These are phyloP conservation scores for Crithidia brevicula DNA, from an alignment of 208 protist genomes.

Conservation along the genomic window DNA sequence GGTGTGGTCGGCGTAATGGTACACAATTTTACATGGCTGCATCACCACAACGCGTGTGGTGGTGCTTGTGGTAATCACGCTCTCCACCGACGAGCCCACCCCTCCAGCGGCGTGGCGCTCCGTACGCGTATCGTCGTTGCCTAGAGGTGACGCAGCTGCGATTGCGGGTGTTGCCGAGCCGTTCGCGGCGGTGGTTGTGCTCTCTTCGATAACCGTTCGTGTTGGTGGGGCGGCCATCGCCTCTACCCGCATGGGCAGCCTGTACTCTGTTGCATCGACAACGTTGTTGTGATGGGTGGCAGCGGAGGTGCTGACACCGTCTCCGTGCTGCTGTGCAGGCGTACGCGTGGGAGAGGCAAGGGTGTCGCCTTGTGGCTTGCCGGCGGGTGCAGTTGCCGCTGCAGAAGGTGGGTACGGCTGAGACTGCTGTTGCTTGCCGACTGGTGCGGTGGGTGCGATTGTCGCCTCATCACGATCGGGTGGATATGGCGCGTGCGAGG, in stretches of 20 bases:
- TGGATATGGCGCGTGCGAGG: conserved; percentile 1
- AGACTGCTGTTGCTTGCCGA: neutral
- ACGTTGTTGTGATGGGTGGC: neutral
- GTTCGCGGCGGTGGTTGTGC: neutral
- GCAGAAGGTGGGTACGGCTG: neutral
- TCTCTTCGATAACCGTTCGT: neutral
- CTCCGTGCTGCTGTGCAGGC: too few relatives aligned
- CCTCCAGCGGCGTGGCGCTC: too few relatives aligned
- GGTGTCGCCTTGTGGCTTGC: conserved; percentile 2
- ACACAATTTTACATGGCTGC: conserved; percentile 25
- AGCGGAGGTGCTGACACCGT: neutral
- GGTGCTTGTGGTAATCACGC: conserved; percentile 17
- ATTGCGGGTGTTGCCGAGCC: neutral
- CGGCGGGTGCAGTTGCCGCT: conserved; percentile 1
- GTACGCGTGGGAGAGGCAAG: too few relatives aligned
- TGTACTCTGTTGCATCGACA: neutral
- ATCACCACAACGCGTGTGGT: conserved; percentile 15
- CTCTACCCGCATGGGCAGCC: neutral
- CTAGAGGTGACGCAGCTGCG: too few relatives aligned
- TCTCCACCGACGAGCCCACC: too few relatives aligned
- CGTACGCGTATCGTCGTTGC: too few relatives aligned
- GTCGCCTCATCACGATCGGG: neutral
- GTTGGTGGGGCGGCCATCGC: neutral
- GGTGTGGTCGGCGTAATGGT: conserved; percentile 23
- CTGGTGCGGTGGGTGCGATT: conserved; percentile 1